Evolutionary conservation across 2,329 filamentous ascomycete genomes (phyloP).

Genomic region (Plectosphaerella sp.): DNA sequence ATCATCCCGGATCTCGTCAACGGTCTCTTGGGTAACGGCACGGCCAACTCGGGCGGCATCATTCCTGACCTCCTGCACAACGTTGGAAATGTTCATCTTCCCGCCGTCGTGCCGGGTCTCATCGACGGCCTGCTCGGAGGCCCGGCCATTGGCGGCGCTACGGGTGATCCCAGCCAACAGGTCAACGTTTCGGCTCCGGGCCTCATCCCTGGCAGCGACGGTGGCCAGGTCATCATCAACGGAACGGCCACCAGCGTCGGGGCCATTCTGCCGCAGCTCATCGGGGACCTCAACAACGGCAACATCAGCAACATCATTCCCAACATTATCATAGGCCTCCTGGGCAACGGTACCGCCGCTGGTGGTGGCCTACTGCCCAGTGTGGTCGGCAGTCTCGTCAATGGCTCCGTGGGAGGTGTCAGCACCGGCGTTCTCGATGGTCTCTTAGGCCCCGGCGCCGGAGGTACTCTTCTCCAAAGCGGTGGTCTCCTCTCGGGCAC

Average conservation of each 20-base stretch:
- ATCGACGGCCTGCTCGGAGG: not conserved
- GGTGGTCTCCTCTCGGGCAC: conserved; percentile 1
- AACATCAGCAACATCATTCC: not conserved
- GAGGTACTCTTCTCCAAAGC: not conserved
- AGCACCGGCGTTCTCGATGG: not conserved
- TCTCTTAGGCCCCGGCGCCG: not conserved
- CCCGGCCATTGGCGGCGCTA: not conserved
- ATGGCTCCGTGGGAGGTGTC: not conserved
- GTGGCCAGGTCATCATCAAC: not conserved
- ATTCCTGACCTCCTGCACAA: not conserved
- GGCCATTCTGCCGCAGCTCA: not conserved
- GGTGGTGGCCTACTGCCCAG: not conserved
- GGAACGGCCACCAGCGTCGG: not conserved
- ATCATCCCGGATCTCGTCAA: conserved; percentile 1
- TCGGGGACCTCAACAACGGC: not conserved
- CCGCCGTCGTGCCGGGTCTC: not conserved
- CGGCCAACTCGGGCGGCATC: not conserved
- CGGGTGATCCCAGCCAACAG: not conserved
- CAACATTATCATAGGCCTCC: not conserved
- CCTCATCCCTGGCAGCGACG: not conserved
- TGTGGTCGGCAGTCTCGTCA: not conserved
- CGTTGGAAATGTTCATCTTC: not conserved
- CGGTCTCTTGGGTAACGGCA: not conserved
- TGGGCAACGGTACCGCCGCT: not conserved
- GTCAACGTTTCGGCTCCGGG: not conserved